Evolutionary conservation across 1,284 basidiomycete species (phyloP).

Genomic region (Cryptococcus sp.): DNA sequence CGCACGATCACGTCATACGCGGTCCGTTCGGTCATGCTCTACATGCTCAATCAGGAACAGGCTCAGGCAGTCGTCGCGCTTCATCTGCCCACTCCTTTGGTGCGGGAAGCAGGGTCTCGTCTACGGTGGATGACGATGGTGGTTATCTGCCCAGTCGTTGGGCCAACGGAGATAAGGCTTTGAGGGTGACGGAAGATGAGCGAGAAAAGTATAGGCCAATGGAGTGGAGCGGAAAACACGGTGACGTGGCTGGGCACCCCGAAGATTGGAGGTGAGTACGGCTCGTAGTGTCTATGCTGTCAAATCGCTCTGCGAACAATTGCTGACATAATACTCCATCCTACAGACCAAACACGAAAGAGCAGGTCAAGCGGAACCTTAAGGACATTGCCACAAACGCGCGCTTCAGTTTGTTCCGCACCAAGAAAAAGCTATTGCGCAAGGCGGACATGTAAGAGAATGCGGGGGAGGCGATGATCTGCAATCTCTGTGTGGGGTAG

Average conservation of each 20-base stretch:
- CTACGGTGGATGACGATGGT: constrained; percentile 44
- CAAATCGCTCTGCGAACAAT: not conserved
- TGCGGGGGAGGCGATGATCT: constrained; percentile 1
- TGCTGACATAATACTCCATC: constrained; percentile 1
- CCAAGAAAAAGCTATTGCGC: constrained; percentile 53
- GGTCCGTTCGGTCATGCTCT: constrained; percentile 26
- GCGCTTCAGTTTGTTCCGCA: constrained; percentile 49
- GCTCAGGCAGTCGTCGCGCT: not conserved
- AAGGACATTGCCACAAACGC: constrained; percentile 49
- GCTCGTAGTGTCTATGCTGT: not conserved
- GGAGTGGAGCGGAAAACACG: constrained; percentile 50
- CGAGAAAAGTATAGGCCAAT: constrained; percentile 51
- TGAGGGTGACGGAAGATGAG: constrained; percentile 45
- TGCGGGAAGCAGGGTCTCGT: constrained; percentile 20
- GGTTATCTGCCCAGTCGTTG: constrained; percentile 52
- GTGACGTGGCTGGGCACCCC: constrained; percentile 40
- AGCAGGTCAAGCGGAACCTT: constrained; percentile 50
- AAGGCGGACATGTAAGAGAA: constrained; percentile 34
- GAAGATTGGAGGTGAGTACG: constrained; percentile 53
- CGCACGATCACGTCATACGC: constrained; percentile 39
- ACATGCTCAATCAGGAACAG: constrained; percentile 1
- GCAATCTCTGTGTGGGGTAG: no score
- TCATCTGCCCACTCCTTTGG: not conserved
- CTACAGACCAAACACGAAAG: constrained; percentile 42
- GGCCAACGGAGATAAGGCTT: constrained; percentile 48